Conservation (phyloP, 1,139 yeast species). For the Kazachstania sp. region DNA sequence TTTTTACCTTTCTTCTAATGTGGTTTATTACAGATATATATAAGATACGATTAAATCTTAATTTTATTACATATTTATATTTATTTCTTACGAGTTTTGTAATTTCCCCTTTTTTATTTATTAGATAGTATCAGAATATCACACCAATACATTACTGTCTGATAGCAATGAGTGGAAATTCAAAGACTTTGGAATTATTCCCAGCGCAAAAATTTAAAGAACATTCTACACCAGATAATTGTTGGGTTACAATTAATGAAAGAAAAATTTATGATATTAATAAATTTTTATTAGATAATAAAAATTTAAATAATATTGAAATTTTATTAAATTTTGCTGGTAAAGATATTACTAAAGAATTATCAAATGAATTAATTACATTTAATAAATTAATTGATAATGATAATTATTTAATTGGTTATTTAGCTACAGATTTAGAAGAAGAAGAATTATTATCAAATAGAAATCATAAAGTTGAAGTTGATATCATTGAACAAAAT, state of each 20-base stretch:
- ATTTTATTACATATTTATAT: too few species aligned
- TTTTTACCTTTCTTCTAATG: too few species aligned
- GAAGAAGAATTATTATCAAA: constrained; percentile 44
- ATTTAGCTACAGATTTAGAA: constrained; percentile 55
- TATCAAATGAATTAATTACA: constrained; percentile 45
- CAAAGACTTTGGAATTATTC: constrained; percentile 37
- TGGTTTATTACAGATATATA: too few species aligned
- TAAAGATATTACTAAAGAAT: constrained; percentile 66
- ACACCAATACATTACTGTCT: neutral
- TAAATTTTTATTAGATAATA: constrained; percentile 70
- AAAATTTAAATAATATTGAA: constrained; percentile 58
- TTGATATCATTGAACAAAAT: constrained; percentile 28
- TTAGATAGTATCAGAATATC: neutral
- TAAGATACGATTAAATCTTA: too few species aligned
- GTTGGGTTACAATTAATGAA: constrained; percentile 71
- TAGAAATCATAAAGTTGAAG: constrained; percentile 35
- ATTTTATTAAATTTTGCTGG: constrained; percentile 67
- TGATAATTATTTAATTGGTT: constrained; percentile 58
- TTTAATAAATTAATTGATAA: constrained; percentile 59
- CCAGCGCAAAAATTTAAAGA: constrained; percentile 38
- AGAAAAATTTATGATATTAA: constrained; percentile 81
- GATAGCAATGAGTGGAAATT: constrained; percentile 5
- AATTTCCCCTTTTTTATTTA: too few species aligned
- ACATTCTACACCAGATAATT: constrained; percentile 46
- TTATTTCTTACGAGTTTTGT: too few species aligned